These are phyloP conservation scores for Cercophora samala DNA, from an alignment of 495 filamentous ascomycete species.

Conservation along the genomic window DNA sequence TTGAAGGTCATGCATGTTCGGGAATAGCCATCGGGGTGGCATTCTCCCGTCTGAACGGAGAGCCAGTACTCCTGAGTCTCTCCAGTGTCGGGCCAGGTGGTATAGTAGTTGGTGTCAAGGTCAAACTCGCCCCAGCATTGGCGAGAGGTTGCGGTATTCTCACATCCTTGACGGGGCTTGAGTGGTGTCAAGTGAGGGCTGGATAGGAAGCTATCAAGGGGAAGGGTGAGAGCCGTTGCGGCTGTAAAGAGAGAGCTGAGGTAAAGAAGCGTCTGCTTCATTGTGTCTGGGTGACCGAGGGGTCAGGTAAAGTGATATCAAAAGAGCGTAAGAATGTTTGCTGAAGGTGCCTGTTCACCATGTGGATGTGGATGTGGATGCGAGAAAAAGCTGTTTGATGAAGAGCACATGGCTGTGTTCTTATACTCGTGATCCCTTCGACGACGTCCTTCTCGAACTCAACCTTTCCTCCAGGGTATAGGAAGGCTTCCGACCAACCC, in stretches of 20 bases:
- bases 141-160: slow-evolving; percentile 24
- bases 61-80: slow-evolving; percentile 25
- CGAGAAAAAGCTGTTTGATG: neutral
- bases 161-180: slow-evolving; percentile 2
- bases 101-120: slow-evolving; percentile 30
- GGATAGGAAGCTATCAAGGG: neutral
- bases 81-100: slow-evolving; percentile 12
- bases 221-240: neutral
- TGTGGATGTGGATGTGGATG: neutral
- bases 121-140: slow-evolving; percentile 26
- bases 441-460: neutral
- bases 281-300: neutral
- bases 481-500: neutral
- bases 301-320: neutral
- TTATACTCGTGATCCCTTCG: neutral
- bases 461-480: neutral
- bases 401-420: neutral
- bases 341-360: neutral
- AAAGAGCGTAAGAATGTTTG: neutral
- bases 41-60: slow-evolving; percentile 26
- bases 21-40: slow-evolving; percentile 49
- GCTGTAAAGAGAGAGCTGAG: neutral
- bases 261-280: neutral
- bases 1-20: slow-evolving; percentile 55
- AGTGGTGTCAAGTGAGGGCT: neutral